Base-by-base conservation (phyloP, 2,329 filamentous ascomycete genomes). In the Escovopsis sp. region DNA sequence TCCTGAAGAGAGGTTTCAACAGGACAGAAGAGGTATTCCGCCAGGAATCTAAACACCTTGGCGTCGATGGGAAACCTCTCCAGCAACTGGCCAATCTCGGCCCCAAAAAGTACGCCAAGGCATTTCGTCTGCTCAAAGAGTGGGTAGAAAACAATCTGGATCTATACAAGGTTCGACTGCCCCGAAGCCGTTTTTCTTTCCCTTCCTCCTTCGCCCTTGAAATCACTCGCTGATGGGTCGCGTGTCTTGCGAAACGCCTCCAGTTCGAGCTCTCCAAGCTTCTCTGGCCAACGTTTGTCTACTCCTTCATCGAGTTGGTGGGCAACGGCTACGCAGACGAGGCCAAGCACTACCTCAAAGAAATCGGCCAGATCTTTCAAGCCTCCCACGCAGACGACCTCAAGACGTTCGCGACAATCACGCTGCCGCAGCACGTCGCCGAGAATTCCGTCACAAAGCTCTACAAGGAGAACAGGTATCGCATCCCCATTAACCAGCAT, bases 141-240 rank as follows among this genome's bases (percentile, higher is more conserved):
- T 98, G 87, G 80, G 78, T 94, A 32, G 86, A 94, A 45, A 86
- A 88, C 46, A 87, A 84, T 39, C 67, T 98, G 17, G 88, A 96
- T 44, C 70, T 96, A 19, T 96, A 96, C 70, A 94, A 94, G 66
- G 82, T 79, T 56, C 47, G 59, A 40, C 10, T 15, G 12, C 15
- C 23, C 21, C 25, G n/a, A n/a, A n/a, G n/a, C n/a, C n/a, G n/a
- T 15, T 16, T 9, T 15, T 14, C 6, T 32, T n/a, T 32, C 13
- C n/a, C n/a, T n/a, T n/a, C n/a, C n/a, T n/a, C n/a, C n/a, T n/a
- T n/a, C n/a, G n/a, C n/a, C n/a, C n/a, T n/a, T n/a, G n/a, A n/a
- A n/a, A n/a, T n/a, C n/a, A n/a, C n/a, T n/a, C n/a, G n/a, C n/a
- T n/a, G n/a, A n/a, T n/a, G n/a, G n/a, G n/a, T n/a, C n/a, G n/a